Base-by-base conservation (phyloP, 495 filamentous ascomycete species). In the Neurospora sublineolata region DNA sequence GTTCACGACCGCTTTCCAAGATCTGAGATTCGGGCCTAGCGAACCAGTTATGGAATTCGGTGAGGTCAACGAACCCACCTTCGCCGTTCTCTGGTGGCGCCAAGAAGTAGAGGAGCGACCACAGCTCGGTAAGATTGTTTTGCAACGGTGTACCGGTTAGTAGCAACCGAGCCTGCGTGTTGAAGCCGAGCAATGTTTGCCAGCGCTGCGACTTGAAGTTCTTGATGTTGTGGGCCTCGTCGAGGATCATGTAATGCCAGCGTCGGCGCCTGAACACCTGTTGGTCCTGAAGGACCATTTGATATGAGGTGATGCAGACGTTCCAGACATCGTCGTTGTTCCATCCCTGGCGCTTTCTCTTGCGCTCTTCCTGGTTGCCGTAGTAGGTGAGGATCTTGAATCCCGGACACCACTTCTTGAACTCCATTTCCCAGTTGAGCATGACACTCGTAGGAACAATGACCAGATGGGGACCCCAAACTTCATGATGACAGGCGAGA, bases 361-460 rank as follows among this genome's bases (percentile, higher is more conserved):
- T 93, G 23, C 96, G 91, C 83, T 98, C 94, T 73, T 98, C 95
- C 76, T 91, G 89, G 46, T 88, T 92, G 16, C 96, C 96, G 78
- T 98, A 98, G 83, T 99, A 99, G 3, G 94, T 94, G 73, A 98
- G 88, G 72, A 98, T 94, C 78, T 97, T 98, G 86, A 99, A 99
- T 3, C 96, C 96, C 14, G 96, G 96, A 68, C 93, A 94, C 90
- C 94, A 99, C 80, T 98, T 98, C 77, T 98, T 98, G 86, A 99
- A 99, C 80, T 99, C 96, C 91, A 97, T 97, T 79, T 98, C 96
- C 96, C 96, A 99, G 79, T 99, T 99, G 69, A 99, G 89, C 86
- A 99, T 97, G 37, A 99, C 96, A 81, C 94, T 97, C 10, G 96
- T 98, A 3, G 96, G 96, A 8, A 99, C 96, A 73, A 99, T 91